Percentiles rank a stretch among this genome's conserved stretches.
Conservation (phyloP, 2,329 filamentous ascomycete genomes). For the Phialemonium atrogriseum region DNA sequence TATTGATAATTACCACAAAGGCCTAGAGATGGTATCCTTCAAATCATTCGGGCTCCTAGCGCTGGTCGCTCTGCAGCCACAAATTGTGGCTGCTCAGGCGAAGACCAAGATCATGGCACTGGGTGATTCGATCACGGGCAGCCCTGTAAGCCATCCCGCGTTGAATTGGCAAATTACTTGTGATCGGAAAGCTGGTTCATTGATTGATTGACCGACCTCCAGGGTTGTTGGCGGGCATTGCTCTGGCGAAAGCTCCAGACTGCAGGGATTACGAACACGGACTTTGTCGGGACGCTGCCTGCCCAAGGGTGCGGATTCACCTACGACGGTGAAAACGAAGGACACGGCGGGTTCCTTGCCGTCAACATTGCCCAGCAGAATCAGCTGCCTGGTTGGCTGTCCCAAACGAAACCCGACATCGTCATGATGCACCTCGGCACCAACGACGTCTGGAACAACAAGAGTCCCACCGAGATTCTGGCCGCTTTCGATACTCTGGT, state of each 20-base stretch:
- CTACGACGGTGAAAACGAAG: slow-evolving; percentile 35
- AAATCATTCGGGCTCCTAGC: too few relatives aligned
- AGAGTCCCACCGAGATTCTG: slow-evolving; percentile 23
- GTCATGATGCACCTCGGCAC: slow-evolving; percentile 33
- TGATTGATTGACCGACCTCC: too few relatives aligned
- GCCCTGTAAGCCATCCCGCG: slow-evolving; percentile 8
- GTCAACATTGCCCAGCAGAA: slow-evolving; percentile 28
- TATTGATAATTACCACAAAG: too few relatives aligned
- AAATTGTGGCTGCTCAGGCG: too few relatives aligned
- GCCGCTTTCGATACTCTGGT: slow-evolving; percentile 28
- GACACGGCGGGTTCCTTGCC: slow-evolving; percentile 30
- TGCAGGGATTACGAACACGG: slow-evolving; percentile 20
- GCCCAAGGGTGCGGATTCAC: slow-evolving; percentile 24
- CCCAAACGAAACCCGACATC: slow-evolving; percentile 28
- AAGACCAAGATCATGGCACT: slow-evolving; percentile 15
- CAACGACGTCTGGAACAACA: slow-evolving; percentile 30
- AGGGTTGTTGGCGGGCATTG: slow-evolving; percentile 24
- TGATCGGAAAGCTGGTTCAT: too few relatives aligned
- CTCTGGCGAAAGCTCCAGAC: slow-evolving; percentile 22
- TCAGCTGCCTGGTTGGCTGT: slow-evolving; percentile 28
- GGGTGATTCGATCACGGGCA: slow-evolving; percentile 19
- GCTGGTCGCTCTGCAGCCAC: background rate
- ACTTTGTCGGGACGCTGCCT: slow-evolving; percentile 25
- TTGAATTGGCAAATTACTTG: background rate
- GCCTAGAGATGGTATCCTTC: too few relatives aligned